These are phyloP conservation scores for Spizellomyces punctatus DNA, from an alignment of 192 early-diverging fungal genomes.

Conservation along the genomic window DNA sequence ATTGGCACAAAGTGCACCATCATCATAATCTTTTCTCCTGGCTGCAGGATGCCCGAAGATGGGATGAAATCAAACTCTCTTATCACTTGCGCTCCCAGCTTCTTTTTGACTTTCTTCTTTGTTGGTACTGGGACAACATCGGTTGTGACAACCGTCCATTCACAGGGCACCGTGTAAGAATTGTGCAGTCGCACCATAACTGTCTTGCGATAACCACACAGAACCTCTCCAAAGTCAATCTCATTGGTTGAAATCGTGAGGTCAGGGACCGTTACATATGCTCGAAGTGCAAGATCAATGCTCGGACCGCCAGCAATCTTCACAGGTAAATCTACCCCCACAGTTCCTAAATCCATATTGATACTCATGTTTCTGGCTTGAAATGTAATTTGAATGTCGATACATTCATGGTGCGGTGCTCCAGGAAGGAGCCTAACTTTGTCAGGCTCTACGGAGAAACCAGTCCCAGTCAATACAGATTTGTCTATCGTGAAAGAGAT, in stretches of 20 bases:
- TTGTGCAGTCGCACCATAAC: slow-evolving; percentile 49
- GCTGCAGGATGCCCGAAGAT: slow-evolving; percentile 43
- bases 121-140: not conserved
- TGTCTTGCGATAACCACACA: slow-evolving; percentile 54
- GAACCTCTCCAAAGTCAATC: slow-evolving; percentile 58
- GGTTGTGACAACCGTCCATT: slow-evolving; percentile 45
- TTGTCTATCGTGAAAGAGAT: slow-evolving; percentile 50
- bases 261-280: slow-evolving; percentile 53
- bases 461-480: slow-evolving; percentile 37
- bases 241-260: slow-evolving; percentile 40
- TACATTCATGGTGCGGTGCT: slow-evolving; percentile 40
- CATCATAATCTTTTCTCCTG: slow-evolving; percentile 47
- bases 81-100: slow-evolving; percentile 7
- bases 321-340: slow-evolving; percentile 46
- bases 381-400: slow-evolving; percentile 48
- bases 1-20: slow-evolving; percentile 46
- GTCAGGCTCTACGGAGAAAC: slow-evolving; percentile 59
- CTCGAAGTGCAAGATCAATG: slow-evolving; percentile 42
- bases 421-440: slow-evolving; percentile 52
- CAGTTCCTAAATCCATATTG: slow-evolving; percentile 32
- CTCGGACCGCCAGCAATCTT: slow-evolving; percentile 55
- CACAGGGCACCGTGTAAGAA: slow-evolving; percentile 48
- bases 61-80: slow-evolving; percentile 57
- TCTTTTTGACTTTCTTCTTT: slow-evolving; percentile 33
- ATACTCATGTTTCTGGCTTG: slow-evolving; percentile 40